Conservation (phyloP, 2,329 filamentous ascomycete species). For the Penicillium janthinellum region DNA sequence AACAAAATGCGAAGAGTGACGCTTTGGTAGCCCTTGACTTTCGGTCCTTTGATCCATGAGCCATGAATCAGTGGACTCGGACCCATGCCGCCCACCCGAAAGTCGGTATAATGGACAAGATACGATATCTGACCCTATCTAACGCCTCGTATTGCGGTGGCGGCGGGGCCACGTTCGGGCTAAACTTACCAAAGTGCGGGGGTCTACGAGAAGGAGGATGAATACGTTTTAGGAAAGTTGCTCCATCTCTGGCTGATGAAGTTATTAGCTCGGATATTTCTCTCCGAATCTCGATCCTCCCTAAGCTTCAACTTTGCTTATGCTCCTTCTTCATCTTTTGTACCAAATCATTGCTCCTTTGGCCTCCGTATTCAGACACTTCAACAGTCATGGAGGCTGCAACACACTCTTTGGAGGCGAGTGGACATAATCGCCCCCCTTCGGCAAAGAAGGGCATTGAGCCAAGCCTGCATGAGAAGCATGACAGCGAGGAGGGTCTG, state of each 20-base stretch:
- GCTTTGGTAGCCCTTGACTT: not conserved
- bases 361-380: not conserved
- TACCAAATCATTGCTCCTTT: not conserved
- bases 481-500: slow-evolving; percentile 18
- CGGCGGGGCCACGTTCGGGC: not conserved
- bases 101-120: not conserved
- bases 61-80: not conserved
- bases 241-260: slow-evolving; percentile 5
- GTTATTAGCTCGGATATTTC: slow-evolving; percentile 13
- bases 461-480: slow-evolving; percentile 3
- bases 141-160: not conserved
- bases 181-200: slow-evolving; percentile 5
- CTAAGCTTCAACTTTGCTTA: not conserved
- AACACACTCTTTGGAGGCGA: not conserved
- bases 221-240: slow-evolving; percentile 9
- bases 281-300: not conserved
- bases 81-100: not conserved
- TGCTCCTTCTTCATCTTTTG: not conserved
- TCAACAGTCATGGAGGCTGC: slow-evolving; percentile 6
- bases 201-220: not conserved
- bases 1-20: not conserved
- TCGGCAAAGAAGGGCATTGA: not conserved
- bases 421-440: not conserved
- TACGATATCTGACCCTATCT: slow-evolving; percentile 6
- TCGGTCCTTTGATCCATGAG: not conserved